A percentile compares a stretch with the other conserved stretches of the same genome.
Conservation (phyloP, 2,329 filamentous ascomycete genomes). For the Lomentospora prolificans region DNA sequence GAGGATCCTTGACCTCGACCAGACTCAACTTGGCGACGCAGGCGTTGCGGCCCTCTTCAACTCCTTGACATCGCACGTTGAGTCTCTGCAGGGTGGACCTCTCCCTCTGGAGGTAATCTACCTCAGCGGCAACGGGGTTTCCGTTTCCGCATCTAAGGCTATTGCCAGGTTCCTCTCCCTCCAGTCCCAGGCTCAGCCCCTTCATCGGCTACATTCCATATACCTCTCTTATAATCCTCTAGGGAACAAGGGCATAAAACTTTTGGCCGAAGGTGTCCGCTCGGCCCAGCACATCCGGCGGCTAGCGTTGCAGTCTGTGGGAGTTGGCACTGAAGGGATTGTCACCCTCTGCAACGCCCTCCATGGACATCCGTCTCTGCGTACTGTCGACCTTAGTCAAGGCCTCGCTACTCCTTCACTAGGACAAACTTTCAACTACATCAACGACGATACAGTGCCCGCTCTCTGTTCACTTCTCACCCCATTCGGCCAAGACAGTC, state of each 20-base stretch:
- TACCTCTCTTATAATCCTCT: conserved; percentile 29
- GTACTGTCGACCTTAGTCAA: conserved; percentile 33
- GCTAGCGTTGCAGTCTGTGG: conserved; percentile 32
- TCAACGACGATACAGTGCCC: conserved; percentile 26
- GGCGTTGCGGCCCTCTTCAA: conserved; percentile 34
- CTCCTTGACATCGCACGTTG: conserved; percentile 21
- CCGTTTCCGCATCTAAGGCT: conserved; percentile 18
- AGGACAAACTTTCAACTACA: conserved; percentile 34
- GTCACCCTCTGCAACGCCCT: conserved; percentile 27
- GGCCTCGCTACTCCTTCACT: conserved; percentile 36
- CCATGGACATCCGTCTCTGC: conserved; percentile 23
- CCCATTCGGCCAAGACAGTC: conserved; percentile 13
- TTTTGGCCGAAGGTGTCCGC: conserved; percentile 21
- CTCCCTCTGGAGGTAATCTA: conserved; percentile 26
- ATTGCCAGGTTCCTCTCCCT: conserved; percentile 22
- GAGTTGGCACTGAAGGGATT: conserved; percentile 28
- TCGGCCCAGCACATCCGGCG: conserved; percentile 23
- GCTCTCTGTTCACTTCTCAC: conserved; percentile 24
- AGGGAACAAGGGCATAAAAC: conserved; percentile 21
- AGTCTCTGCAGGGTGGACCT: conserved; percentile 15
- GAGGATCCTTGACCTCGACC: conserved; percentile 42
- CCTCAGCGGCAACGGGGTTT: conserved; percentile 26
- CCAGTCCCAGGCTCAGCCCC: conserved; percentile 12
- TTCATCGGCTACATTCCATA: conserved; percentile 24
- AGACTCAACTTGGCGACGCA: conserved; percentile 38